phyloP scores from a whole-genome alignment of 129 eudicot species.

The Smallanthus sonchifolius region DNA sequence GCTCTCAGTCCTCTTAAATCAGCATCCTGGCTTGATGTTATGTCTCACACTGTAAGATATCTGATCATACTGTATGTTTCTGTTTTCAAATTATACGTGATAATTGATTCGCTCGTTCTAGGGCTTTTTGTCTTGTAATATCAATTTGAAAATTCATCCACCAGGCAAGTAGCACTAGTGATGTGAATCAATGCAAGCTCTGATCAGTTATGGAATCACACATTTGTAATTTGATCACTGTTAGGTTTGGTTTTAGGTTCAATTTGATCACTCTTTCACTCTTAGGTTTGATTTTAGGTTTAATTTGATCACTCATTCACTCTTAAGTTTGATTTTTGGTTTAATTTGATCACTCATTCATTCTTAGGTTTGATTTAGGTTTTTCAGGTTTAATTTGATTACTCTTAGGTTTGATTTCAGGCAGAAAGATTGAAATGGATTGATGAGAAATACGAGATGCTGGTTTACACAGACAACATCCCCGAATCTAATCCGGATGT shows the following conservation, averaged over 20 bases:
- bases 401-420: conserved; percentile 35
- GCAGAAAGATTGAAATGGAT: conserved; percentile 79
- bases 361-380: too few species aligned
- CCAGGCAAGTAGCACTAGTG: neutral
- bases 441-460: conserved; percentile 75
- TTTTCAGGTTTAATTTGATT: neutral
- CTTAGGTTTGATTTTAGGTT: neutral
- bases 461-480: conserved; percentile 54
- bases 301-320: too few species aligned
- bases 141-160: neutral
- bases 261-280: neutral
- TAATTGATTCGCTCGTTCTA: conserved; percentile 4
- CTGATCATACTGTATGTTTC: neutral
- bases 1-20: conserved; percentile 80
- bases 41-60: conserved; percentile 76
- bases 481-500: conserved; percentile 18
- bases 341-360: too few species aligned
- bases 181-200: neutral
- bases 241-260: neutral
- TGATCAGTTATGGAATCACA: neutral
- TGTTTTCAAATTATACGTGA: neutral
- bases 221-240: neutral
- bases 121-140: neutral
- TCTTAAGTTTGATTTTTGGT: too few species aligned
- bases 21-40: conserved; percentile 81